Conservation (phyloP, 345 rosid genomes). For the Syzygium oleosum region DNA sequence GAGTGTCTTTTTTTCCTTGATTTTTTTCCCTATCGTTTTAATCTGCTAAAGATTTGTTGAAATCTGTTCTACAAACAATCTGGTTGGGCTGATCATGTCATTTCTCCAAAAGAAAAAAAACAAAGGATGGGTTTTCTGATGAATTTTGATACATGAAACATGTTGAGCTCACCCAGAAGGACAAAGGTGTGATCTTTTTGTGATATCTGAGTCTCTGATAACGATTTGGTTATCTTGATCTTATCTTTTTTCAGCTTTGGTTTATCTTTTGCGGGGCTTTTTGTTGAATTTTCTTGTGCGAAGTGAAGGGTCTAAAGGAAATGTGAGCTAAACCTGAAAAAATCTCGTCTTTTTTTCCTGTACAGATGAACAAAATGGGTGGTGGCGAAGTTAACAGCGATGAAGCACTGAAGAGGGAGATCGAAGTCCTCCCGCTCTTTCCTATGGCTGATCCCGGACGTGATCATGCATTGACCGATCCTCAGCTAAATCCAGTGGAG, state of each 20-base stretch:
- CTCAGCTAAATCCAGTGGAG: background rate
- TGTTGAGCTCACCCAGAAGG: background rate
- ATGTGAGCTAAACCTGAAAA: background rate
- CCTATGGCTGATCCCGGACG: background rate
- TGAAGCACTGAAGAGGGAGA: background rate
- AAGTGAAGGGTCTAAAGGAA: background rate
- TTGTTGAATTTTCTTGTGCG: background rate
- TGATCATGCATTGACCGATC: background rate
- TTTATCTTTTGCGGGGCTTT: background rate
- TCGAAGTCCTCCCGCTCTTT: background rate
- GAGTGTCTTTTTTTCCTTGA: background rate
- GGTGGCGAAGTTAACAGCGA: background rate
- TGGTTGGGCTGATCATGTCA: background rate
- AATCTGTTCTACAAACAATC: background rate
- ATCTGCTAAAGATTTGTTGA: background rate
- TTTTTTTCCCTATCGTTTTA: background rate
- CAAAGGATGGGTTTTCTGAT: background rate
- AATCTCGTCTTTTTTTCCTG: background rate
- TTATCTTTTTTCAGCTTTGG: background rate
- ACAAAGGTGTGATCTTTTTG: background rate
- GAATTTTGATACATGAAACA: background rate
- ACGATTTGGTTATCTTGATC: background rate
- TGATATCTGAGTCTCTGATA: background rate
- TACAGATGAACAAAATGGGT: background rate
- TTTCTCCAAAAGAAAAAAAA: background rate